Percentiles rank a stretch among this genome's conserved stretches.
Evolutionary conservation across 2,329 filamentous ascomycete species (phyloP).

Genomic region (Aspergillus sp.): DNA sequence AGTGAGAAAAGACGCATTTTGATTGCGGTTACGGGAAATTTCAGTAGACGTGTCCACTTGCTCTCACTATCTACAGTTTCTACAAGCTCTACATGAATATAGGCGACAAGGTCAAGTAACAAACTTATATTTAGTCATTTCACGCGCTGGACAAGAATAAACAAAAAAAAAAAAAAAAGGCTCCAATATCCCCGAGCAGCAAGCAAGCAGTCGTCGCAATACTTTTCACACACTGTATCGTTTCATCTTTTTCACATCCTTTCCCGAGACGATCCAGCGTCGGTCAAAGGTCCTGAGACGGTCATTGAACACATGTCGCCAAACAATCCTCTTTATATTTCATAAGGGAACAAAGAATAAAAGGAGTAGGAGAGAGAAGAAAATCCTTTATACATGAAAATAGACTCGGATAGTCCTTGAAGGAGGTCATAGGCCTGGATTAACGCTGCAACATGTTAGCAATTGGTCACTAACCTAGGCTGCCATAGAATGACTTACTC

Average conservation of each 20-base stretch:
- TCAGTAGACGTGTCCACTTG: background rate
- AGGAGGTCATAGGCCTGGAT: conserved; percentile 18
- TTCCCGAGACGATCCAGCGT: conserved; percentile 37
- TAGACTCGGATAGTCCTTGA: conserved; percentile 8
- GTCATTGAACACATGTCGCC: conserved; percentile 27
- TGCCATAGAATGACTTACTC: conserved; percentile 37
- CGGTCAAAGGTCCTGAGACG: conserved; percentile 23
- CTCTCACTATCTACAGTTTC: background rate
- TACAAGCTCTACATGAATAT: background rate
- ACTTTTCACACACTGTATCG: conserved; percentile 17
- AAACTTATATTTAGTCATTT: background rate
- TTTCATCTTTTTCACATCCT: conserved; percentile 17
- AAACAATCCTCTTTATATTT: conserved; percentile 26
- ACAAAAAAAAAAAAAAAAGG: conserved; percentile 5
- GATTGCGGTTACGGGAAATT: background rate
- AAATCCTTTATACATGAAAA: conserved; percentile 31
- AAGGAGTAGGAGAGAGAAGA: conserved; percentile 11
- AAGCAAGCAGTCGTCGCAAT: conserved; percentile 5
- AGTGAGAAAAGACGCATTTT: background rate
- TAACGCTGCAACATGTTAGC: conserved; percentile 24
- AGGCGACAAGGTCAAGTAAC: background rate
- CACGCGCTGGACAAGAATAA: conserved; percentile 1
- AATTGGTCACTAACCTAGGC: background rate
- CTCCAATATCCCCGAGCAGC: background rate
- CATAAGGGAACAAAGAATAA: conserved; percentile 6